Conservation (phyloP, 2,329 filamentous ascomycete species). For the Xylariaceae sp. region DNA sequence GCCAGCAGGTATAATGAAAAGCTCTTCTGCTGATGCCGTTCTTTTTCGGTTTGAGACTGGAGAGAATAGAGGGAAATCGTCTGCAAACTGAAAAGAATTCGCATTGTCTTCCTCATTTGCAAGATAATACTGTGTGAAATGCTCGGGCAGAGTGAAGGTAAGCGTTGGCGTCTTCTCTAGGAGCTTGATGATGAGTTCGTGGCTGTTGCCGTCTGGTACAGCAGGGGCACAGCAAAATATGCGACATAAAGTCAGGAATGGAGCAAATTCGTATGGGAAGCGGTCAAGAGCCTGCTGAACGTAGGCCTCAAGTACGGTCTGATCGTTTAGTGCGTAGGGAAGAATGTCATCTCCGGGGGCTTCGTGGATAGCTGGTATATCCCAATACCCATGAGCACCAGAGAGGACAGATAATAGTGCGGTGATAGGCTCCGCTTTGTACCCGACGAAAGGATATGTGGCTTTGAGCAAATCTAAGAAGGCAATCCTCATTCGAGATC, state of each 20-base stretch:
- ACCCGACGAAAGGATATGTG: conserved; percentile 71
- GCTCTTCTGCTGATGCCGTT: conserved; percentile 53
- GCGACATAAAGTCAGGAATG: conserved; percentile 76
- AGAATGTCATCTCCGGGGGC: conserved; percentile 48
- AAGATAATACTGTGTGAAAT: conserved; percentile 77
- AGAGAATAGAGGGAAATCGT: conserved; percentile 69
- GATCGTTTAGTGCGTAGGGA: conserved; percentile 58
- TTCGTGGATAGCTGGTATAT: conserved; percentile 49
- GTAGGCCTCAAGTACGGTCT: conserved; percentile 61
- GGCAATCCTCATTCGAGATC: conserved; percentile 66
- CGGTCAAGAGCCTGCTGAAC: conserved; percentile 75
- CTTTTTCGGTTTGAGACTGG: conserved; percentile 54
- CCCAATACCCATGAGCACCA: conserved; percentile 61
- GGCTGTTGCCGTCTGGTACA: conserved; percentile 42
- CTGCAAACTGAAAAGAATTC: conserved; percentile 74
- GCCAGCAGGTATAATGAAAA: conserved; percentile 69
- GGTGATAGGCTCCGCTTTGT: conserved; percentile 73
- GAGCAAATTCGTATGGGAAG: conserved; percentile 85
- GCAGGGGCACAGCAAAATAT: conserved; percentile 62
- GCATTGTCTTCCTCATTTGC: conserved; percentile 86
- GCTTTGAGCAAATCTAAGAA: conserved; percentile 76
- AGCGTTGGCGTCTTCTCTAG: conserved; percentile 75
- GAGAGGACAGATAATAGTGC: conserved; percentile 70
- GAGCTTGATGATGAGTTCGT: conserved; percentile 62
- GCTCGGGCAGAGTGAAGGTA: conserved; percentile 75